These are phyloP conservation scores for Dianthus caryophyllus DNA, from an alignment of 148 eudicot genomes.

Conservation along the genomic window DNA sequence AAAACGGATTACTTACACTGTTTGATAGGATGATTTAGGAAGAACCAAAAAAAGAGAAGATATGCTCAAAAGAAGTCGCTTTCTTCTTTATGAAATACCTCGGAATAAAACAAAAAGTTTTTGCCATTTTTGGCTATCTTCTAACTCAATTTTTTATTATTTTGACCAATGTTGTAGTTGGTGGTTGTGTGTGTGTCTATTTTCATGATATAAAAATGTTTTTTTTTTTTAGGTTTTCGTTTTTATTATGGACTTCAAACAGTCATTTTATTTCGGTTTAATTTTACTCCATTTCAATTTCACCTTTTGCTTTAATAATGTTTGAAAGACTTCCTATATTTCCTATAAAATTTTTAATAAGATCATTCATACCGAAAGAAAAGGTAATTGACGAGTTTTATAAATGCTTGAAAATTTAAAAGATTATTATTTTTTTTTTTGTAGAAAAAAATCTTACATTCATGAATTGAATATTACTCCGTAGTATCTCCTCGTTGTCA, in stretches of 20 bases:
- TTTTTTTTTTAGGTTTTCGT: neutral
- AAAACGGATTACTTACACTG: too few relatives aligned
- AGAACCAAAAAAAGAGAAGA: too few relatives aligned
- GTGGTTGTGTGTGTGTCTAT: neutral
- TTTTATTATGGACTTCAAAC: neutral
- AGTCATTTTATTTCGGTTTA: neutral
- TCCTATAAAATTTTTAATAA: neutral
- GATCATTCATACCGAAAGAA: too few relatives aligned
- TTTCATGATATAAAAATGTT: neutral
- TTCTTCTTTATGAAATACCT: neutral
- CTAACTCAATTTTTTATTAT: neutral
- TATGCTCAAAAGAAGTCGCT: too few relatives aligned
- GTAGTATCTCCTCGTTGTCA: too few relatives aligned
- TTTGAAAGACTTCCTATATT: neutral
- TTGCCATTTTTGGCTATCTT: neutral
- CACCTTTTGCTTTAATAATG: neutral
- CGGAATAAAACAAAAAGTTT: neutral
- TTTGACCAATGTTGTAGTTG: neutral
- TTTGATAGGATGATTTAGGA: too few relatives aligned
- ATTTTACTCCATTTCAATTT: neutral
- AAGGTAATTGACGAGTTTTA: too few relatives aligned
- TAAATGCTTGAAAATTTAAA: too few relatives aligned
- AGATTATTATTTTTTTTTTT: too few relatives aligned
- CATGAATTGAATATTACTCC: too few relatives aligned
- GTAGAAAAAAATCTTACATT: too few relatives aligned